phyloP scores from a whole-genome alignment of 2,329 filamentous ascomycete genomes.

The Beauveria asiatica region DNA sequence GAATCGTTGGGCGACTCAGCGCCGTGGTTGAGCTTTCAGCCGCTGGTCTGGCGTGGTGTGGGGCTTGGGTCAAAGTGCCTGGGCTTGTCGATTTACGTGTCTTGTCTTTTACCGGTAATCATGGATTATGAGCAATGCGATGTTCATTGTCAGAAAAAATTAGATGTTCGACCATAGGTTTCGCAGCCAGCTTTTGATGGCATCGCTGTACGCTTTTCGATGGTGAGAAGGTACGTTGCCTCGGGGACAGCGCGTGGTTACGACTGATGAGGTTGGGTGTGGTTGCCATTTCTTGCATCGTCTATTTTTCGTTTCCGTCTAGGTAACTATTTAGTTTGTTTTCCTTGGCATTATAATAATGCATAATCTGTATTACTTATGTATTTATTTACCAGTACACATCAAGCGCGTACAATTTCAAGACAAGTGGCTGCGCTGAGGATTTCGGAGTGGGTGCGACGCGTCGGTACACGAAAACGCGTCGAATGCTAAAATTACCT shows the following conservation, averaged over 20 bases:
- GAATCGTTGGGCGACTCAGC: background rate
- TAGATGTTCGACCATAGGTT: background rate
- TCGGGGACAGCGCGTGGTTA: too few species aligned
- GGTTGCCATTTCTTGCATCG: too few species aligned
- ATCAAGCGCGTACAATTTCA: background rate
- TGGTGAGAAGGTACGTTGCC: background rate
- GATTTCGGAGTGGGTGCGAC: background rate
- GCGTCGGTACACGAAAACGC: background rate
- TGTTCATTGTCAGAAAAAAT: background rate
- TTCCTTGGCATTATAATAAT: too few species aligned
- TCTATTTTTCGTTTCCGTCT: too few species aligned
- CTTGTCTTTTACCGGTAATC: background rate
- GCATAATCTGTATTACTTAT: too few species aligned
- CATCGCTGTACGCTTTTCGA: background rate
- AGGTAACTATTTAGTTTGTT: too few species aligned
- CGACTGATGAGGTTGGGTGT: too few species aligned
- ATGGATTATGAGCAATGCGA: background rate
- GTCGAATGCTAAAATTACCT: conserved; percentile 5
- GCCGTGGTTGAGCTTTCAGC: background rate
- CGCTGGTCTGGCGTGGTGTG: background rate
- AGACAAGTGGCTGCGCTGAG: background rate
- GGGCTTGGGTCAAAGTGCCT: background rate
- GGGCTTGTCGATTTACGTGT: background rate
- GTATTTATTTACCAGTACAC: too few species aligned
- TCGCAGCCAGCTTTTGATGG: background rate